Conservation (phyloP, 1,139 yeast species). For the Nakaseomyces sp. region DNA sequence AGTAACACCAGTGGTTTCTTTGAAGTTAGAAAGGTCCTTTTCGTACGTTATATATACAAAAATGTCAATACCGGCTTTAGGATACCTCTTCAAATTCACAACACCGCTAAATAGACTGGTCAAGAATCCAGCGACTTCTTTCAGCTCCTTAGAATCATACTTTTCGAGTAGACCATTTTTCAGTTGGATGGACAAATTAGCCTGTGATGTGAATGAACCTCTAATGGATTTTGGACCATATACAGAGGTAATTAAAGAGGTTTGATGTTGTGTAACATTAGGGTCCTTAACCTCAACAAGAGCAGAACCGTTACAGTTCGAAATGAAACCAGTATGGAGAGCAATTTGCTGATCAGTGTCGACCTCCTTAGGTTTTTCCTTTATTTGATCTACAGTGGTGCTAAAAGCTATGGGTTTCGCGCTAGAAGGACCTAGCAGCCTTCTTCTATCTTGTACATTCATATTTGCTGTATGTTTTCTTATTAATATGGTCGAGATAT, state of each 20-base stretch:
- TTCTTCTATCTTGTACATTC: constrained; percentile 56
- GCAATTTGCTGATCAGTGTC: constrained; percentile 16
- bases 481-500: no score
- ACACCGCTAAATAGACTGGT: constrained; percentile 32
- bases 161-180: constrained; percentile 35
- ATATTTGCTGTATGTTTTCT: constrained; percentile 15
- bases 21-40: constrained; percentile 18
- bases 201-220: constrained; percentile 63
- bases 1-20: not conserved
- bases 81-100: constrained; percentile 64
- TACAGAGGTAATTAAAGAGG: constrained; percentile 53
- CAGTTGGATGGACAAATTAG: constrained; percentile 59
- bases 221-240: constrained; percentile 87
- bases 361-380: constrained; percentile 11
- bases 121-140: constrained; percentile 31
- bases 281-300: constrained; percentile 53
- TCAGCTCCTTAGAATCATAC: constrained; percentile 27
- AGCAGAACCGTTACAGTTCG: constrained; percentile 78
- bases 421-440: constrained; percentile 57
- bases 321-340: constrained; percentile 53
- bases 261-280: constrained; percentile 36
- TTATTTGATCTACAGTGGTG: constrained; percentile 15
- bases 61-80: constrained; percentile 80
- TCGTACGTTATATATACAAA: constrained; percentile 45
- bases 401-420: constrained; percentile 45